Percentiles rank a stretch among this genome's conserved stretches.
These are phyloP conservation scores for Ophiostoma sp. DNA, from an alignment of 2,329 filamentous ascomycete genomes.

Conservation along the genomic window DNA sequence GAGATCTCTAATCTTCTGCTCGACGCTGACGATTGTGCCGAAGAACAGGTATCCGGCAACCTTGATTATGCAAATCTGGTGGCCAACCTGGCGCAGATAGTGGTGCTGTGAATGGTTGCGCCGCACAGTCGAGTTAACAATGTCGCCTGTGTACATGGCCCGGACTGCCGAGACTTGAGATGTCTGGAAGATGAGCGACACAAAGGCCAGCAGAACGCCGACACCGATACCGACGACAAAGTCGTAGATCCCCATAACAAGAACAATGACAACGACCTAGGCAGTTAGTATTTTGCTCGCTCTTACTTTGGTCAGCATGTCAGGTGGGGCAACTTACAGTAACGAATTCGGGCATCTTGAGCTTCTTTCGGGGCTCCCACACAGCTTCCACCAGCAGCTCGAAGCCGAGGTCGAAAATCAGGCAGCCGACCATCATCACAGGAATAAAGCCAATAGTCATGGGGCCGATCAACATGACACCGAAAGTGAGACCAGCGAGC, in stretches of 20 bases:
- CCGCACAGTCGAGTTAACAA: conserved; percentile 86
- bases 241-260: conserved; percentile 95
- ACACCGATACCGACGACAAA: conserved; percentile 92
- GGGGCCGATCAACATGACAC: conserved; percentile 79
- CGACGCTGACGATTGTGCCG: conserved; percentile 91
- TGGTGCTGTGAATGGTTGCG: conserved; percentile 83
- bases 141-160: conserved; percentile 81
- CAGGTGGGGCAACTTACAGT: conserved; percentile 52
- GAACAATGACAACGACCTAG: conserved; percentile 62
- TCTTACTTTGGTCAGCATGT: background rate
- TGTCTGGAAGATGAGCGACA: conserved; percentile 85
- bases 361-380: conserved; percentile 79
- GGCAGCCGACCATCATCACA: conserved; percentile 89
- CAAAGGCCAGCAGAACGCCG: conserved; percentile 84
- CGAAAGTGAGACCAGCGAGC: conserved; percentile 72
- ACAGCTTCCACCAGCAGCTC: conserved; percentile 85
- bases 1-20: conserved; percentile 75
- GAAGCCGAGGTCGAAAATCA: conserved; percentile 93
- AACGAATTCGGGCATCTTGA: conserved; percentile 80
- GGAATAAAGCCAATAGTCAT: conserved; percentile 89
- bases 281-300: background rate
- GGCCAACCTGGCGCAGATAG: conserved; percentile 77
- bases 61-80: conserved; percentile 87
- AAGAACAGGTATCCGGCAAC: conserved; percentile 96
- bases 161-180: conserved; percentile 84